These are phyloP conservation scores for Penicillium sp. DNA, from an alignment of 2,329 filamentous ascomycete species.

Conservation along the genomic window DNA sequence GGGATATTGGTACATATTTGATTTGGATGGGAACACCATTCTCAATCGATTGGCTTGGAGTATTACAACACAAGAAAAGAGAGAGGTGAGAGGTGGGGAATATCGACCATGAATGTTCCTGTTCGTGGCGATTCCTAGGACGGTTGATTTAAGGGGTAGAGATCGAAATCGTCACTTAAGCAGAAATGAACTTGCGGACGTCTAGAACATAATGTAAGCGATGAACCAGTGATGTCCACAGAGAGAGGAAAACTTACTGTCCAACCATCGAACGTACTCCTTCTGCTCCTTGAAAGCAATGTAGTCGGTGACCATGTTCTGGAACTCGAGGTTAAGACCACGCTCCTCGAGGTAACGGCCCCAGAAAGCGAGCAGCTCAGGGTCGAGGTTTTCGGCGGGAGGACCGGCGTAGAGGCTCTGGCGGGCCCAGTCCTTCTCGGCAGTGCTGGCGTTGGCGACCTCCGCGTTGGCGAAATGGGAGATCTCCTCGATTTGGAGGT, in stretches of 20 bases:
- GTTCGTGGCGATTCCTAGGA: neutral
- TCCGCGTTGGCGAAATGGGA: conserved; percentile 79
- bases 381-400: conserved; percentile 89
- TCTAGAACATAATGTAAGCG: conserved; percentile 46
- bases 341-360: conserved; percentile 95
- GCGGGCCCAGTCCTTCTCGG: conserved; percentile 74
- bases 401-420: conserved; percentile 84
- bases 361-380: conserved; percentile 88
- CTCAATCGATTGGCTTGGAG: conserved; percentile 1
- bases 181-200: conserved; percentile 81
- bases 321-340: conserved; percentile 81
- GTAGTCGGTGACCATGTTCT: conserved; percentile 90
- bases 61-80: conserved; percentile 1
- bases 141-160: neutral
- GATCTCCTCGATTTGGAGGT: conserved; percentile 85
- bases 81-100: neutral
- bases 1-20: conserved; percentile 8
- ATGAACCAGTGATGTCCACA: neutral
- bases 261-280: conserved; percentile 90
- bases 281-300: conserved; percentile 98
- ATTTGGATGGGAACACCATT: neutral
- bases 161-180: conserved; percentile 42
- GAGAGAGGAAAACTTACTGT: conserved; percentile 49
- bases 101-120: neutral
- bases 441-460: conserved; percentile 70